Evolutionary conservation across 2,329 filamentous ascomycete species (phyloP), one percentile per base, ranked within the genome.

Genomic region (Didymella keratinophila): DNA sequence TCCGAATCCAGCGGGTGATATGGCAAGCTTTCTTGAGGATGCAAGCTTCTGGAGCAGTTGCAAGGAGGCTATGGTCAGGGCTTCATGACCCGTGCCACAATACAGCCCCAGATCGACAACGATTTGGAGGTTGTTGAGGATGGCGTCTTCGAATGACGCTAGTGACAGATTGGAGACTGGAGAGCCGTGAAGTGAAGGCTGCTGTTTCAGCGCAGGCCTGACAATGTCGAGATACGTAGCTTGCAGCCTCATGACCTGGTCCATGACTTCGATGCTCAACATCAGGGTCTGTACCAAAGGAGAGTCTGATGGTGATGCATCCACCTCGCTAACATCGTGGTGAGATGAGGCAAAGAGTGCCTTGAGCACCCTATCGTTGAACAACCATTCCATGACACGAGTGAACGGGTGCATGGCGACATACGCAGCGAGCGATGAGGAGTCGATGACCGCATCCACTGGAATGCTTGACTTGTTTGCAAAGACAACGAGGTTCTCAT

Each of bases 361-460:
- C 64, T 86, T 86, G 69, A 96, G 87, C 21, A 97, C 91, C 64
- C 90, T 92, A 70, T 96, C 92, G 72, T 96, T 97, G 77, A 96
- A 97, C 78, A 99, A 86, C 93, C 95, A 98, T 73, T 99, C 95
- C 91, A 98, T 97, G 16, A 96, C 89, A 58, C 96, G 87, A 3
- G 91, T 88, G 71, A 98, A 99, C 0, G 96, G 94, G 78, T 99
- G 96, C 52, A 97, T 84, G 23, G 88, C 87, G 58, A 95, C 87
- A 73, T 99, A 99, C 6, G 86, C 84, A 48, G 88, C 86, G 4
- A 98, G 81, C 55, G 91, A 90, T 2, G 89, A 89, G 4, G 91
- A 84, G 41, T 84, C 84, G 64, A 96, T 91, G 16, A 90, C 86
- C 10, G 84, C 79, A 73, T 97, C 93, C 16, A 96, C 87, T 25